Evolutionary conservation across 257 asterid genomes (phyloP), one percentile per base, ranked within the genome.

Genomic region (Ophiorrhiza pumila): DNA sequence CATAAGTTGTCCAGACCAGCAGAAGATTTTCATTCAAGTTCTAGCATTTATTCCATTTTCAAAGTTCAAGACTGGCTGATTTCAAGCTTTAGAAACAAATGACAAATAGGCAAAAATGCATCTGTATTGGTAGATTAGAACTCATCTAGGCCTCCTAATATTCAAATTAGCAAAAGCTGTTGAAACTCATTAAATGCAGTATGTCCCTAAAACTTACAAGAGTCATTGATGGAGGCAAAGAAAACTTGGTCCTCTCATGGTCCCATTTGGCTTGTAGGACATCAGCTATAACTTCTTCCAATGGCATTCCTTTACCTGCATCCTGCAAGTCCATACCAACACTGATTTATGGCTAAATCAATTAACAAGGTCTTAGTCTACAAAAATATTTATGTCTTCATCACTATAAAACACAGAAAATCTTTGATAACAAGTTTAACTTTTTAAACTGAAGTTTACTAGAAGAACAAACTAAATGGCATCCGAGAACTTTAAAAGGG

Each of bases 171-270:
- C 31, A 23, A 4, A 1, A 35, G 20, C 41, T 32, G 56, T 59
- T 32, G 52, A 58, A 50, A 31, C 39, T 27, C 56, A 34, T 13
- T 25, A 34, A 75, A 39, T 22, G 23, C 23, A 29, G 43, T 13
- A n/a, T n/a, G 22, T 59, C 32, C 41, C 25, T 50, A 60, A n/a
- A 59, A 89, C 97, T 85, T 87, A 95, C 98, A 57, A 95, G 87
- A 65, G 96, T 86, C 98, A 92, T 89, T 88, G 87, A 71, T n/a
- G 99, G 99, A 77, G 98, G 99, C 83, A 95, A 83, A 5, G 88
- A 85, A 79, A 95, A 95, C 71, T 85, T 87, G 41, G 88, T 90
- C 87, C 97, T 86, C 85, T 92, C 94, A 68, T 95, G 99, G 86
- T 95, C 91, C 99, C 99, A 95, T 49, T 87, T 82, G 74, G 91